These are phyloP conservation scores for Chrysoporthe austroafricana DNA, from an alignment of 2,329 filamentous ascomycete genomes.

Conservation along the genomic window DNA sequence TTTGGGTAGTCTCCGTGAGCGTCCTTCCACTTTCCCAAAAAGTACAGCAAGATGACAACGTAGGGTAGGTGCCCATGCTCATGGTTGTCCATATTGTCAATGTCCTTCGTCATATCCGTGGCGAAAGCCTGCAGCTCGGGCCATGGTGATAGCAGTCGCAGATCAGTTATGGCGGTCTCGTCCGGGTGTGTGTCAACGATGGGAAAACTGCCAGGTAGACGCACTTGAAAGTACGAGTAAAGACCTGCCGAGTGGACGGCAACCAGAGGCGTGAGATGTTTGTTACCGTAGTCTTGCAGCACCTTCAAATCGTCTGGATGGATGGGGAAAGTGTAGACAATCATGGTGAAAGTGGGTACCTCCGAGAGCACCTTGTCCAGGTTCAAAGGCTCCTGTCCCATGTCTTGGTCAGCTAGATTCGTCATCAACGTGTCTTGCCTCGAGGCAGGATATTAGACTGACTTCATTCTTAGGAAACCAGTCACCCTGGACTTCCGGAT, in stretches of 20 bases:
- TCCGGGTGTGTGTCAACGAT: conserved; percentile 97
- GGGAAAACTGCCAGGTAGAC: conserved; percentile 78
- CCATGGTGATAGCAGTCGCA: conserved; percentile 86
- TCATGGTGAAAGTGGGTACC: conserved; percentile 53
- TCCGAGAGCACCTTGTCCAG: conserved; percentile 43
- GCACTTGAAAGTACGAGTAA: conserved; percentile 85
- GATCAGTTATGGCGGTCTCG: conserved; percentile 79
- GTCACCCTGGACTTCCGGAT: conserved; percentile 85
- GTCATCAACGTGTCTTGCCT: background rate
- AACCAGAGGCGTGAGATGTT: conserved; percentile 72
- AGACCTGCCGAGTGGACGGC: conserved; percentile 90
- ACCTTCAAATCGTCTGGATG: conserved; percentile 46
- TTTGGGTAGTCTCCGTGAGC: conserved; percentile 70
- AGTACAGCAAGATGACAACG: conserved; percentile 79
- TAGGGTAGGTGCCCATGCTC: conserved; percentile 93
- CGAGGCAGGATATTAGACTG: conserved; percentile 24
- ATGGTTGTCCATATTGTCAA: conserved; percentile 73
- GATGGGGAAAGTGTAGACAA: conserved; percentile 59
- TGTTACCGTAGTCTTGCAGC: conserved; percentile 52
- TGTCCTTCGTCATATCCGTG: conserved; percentile 65
- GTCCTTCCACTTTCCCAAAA: conserved; percentile 79
- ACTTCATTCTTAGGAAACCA: conserved; percentile 61
- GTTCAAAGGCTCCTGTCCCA: conserved; percentile 24
- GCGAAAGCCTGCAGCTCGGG: conserved; percentile 74
- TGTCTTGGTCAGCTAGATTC: conserved; percentile 27